Evolutionary conservation across 2,329 filamentous ascomycete species (phyloP).

Genomic region (Aspergillus fischeri): DNA sequence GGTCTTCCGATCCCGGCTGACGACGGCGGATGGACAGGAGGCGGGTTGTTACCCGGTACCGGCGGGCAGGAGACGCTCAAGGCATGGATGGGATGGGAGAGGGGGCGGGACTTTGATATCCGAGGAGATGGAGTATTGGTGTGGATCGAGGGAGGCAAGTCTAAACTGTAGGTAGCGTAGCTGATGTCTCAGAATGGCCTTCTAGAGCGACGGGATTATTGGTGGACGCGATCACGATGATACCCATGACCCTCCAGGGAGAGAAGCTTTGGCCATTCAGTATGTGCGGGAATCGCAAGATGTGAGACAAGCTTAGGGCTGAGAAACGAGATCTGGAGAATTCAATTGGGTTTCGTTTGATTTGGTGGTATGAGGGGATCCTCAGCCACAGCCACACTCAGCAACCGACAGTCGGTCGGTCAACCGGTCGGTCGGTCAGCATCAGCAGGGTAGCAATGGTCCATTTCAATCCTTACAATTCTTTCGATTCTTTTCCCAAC

Average conservation of each 20-base stretch:
- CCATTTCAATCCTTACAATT: background rate
- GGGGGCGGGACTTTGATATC: constrained; percentile 67
- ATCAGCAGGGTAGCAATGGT: too few relatives aligned
- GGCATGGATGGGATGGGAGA: constrained; percentile 74
- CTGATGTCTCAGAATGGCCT: background rate
- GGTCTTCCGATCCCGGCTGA: constrained; percentile 56
- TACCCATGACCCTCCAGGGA: background rate
- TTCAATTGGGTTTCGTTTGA: background rate
- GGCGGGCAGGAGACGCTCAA: constrained; percentile 67
- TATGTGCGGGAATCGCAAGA: background rate
- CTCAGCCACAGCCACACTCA: too few relatives aligned
- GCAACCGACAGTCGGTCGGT: too few relatives aligned
- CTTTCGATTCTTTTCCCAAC: too few relatives aligned
- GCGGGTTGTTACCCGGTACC: constrained; percentile 59
- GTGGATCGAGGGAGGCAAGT: constrained; percentile 35
- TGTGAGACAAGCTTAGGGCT: background rate
- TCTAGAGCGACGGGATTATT: background rate
- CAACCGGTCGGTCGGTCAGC: background rate
- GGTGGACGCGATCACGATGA: background rate
- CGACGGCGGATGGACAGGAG: constrained; percentile 64
- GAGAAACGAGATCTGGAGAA: background rate
- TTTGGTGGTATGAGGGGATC: too few relatives aligned
- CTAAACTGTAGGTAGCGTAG: constrained; percentile 19
- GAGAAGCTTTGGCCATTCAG: background rate
- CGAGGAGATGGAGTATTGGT: constrained; percentile 57